phyloP scores from a whole-genome alignment of 306 rosid genomes.

The Trichosanthes truncata region DNA sequence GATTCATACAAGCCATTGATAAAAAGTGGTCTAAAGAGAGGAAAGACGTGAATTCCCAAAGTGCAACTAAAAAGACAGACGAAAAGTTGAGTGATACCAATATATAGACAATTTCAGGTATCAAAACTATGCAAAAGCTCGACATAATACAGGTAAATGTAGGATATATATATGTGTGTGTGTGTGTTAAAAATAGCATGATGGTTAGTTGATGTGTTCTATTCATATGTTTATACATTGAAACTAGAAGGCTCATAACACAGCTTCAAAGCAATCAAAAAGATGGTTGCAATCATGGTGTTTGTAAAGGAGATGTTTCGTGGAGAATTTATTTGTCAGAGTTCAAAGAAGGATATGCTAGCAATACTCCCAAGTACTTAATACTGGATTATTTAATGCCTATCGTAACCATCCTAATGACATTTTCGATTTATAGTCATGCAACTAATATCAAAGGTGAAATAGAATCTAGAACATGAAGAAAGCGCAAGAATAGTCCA shows the following conservation, averaged over 20 bases:
- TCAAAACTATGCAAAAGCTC: not conserved
- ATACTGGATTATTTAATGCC: not conserved
- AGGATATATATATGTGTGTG: not conserved
- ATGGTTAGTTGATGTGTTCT: not conserved
- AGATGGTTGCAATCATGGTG: not conserved
- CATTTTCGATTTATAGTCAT: not conserved
- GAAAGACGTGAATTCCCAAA: not conserved
- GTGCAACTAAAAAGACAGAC: not conserved
- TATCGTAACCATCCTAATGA: not conserved
- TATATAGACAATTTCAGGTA: not conserved
- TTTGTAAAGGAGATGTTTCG: not conserved
- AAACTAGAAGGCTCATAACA: not conserved
- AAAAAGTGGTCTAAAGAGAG: not conserved
- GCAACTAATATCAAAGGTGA: not conserved
- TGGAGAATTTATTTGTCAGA: not conserved
- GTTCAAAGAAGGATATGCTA: not conserved
- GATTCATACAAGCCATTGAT: not conserved
- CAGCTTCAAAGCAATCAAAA: not conserved
- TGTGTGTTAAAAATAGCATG: not conserved
- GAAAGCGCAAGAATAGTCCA: constrained; percentile 3
- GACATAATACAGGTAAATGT: not conserved
- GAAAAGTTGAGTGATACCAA: not conserved
- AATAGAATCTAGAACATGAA: constrained; percentile 2
- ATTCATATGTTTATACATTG: not conserved
- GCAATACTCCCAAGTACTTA: not conserved